Percentiles rank a stretch among this genome's conserved stretches.
Evolutionary conservation across 176 grass and related monocot species (phyloP).

Genomic region (Elymus sibiricus): DNA sequence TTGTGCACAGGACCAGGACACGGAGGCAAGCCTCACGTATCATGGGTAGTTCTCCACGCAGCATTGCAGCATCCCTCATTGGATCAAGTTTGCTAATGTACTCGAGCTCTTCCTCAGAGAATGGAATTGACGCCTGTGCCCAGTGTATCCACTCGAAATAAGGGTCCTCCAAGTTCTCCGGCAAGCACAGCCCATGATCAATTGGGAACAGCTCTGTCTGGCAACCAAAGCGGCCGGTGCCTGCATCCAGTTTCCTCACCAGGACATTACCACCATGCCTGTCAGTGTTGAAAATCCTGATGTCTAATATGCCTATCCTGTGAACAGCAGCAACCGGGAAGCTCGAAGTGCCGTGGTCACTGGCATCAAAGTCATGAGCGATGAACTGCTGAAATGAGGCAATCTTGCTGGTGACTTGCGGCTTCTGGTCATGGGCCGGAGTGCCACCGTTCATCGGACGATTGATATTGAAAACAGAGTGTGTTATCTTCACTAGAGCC

Average conservation of each 20-base stretch:
- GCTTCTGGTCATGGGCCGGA: slow-evolving; percentile 46
- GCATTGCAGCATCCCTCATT: slow-evolving; percentile 38
- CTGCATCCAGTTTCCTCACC: slow-evolving; percentile 55
- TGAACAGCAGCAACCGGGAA: slow-evolving; percentile 76
- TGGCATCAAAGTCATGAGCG: slow-evolving; percentile 69
- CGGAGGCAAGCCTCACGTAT: slow-evolving; percentile 64
- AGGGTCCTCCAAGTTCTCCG: slow-evolving; percentile 74
- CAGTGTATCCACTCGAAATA: slow-evolving; percentile 82
- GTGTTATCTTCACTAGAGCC: slow-evolving; percentile 76
- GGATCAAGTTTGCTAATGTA: slow-evolving; percentile 63
- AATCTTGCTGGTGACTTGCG: slow-evolving; percentile 56
- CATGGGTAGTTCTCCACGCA: slow-evolving; percentile 52
- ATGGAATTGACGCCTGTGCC: slow-evolving; percentile 60
- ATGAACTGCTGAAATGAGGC: slow-evolving; percentile 90
- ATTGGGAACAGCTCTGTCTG: slow-evolving; percentile 74
- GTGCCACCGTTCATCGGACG: slow-evolving; percentile 30
- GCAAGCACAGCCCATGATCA: slow-evolving; percentile 69
- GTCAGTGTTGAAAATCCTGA: slow-evolving; percentile 89
- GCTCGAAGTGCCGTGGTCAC: slow-evolving; percentile 68
- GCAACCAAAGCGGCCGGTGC: slow-evolving; percentile 53
- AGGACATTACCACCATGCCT: slow-evolving; percentile 78
- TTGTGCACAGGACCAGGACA: slow-evolving; percentile 53
- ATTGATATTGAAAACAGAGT: slow-evolving; percentile 69
- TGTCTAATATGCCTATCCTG: slow-evolving; percentile 73
- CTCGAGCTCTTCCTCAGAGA: slow-evolving; percentile 66